Evolutionary conservation across 1,139 yeast species (phyloP).

Genomic region (Taphrina confusa): DNA sequence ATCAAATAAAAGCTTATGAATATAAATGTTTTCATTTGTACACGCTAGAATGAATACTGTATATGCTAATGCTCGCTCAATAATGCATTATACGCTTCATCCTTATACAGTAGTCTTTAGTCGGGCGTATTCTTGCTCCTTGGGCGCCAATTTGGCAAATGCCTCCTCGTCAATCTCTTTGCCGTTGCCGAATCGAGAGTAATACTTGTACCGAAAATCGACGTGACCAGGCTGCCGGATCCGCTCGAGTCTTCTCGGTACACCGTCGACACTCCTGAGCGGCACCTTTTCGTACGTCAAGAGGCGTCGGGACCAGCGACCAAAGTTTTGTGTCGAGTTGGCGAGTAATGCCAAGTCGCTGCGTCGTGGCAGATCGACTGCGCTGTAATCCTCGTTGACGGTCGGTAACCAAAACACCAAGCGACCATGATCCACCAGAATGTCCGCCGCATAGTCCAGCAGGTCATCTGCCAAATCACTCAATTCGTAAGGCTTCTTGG

Average conservation of each 20-base stretch:
- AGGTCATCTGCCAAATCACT: constrained; percentile 75
- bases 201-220: constrained; percentile 20
- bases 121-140: constrained; percentile 17
- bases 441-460: constrained; percentile 66
- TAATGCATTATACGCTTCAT: too few relatives aligned
- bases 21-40: too few relatives aligned
- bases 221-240: constrained; percentile 20
- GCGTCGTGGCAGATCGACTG: constrained; percentile 63
- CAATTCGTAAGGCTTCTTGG: constrained; percentile 86
- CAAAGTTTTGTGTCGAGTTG: constrained; percentile 81
- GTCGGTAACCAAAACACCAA: constrained; percentile 98
- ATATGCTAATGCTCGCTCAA: too few relatives aligned
- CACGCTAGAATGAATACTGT: too few relatives aligned
- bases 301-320: constrained; percentile 54
- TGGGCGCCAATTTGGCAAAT: constrained; percentile 1
- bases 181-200: constrained; percentile 20
- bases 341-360: constrained; percentile 52
- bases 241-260: background rate
- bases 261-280: background rate
- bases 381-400: constrained; percentile 78
- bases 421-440: constrained; percentile 74
- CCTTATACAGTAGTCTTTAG: background rate
- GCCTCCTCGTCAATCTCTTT: constrained; percentile 10
- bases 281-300: constrained; percentile 22
- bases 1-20: too few relatives aligned